Base-by-base conservation (phyloP, 805 yeast genomes). In the Wickerhamiella sergipiensis region DNA sequence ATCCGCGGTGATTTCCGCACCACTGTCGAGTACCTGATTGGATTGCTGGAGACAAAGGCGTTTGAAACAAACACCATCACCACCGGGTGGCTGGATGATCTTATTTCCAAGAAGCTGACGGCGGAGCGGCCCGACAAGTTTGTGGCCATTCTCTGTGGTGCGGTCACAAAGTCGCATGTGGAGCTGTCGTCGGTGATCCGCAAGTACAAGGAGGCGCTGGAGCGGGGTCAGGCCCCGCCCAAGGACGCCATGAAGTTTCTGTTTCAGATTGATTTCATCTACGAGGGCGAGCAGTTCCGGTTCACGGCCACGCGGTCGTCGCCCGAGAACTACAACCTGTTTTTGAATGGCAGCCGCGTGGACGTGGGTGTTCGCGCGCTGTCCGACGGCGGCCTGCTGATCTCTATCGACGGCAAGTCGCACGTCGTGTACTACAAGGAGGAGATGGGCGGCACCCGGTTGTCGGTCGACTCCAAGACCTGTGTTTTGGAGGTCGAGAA, bases 1-100 rank as follows among this genome's bases (percentile, higher is more conserved):
- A 92, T 92, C 61, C 81, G 98, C 69, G 98, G 99, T 77, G 98
- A 92, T 64, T 92, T 92, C 76, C 80, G 95, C 70, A 92, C 99
- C 29, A 92, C 98, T 15, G 96, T 90, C 57, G 99, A 92, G 71
- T 92, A 92, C 65, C 77, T 92, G 64, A 92, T 94, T 70, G 90
- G 90, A 67, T 76, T 92, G 59, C 76, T 92, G 62, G 97, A 92
- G 71, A 89, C 98, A 22, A 92, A 95, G 50, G 98, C 85, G 65
- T 92, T 92, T 61, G 97, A 88, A 71, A 88, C 83, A 52, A 94
- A 92, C 69, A 90, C 92, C 47, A 90, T 92, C 63, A 92, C 98
- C 53, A 92, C 99, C 52, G 97, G 97, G 51, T 92, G 99, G 99
- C 79, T 92, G 64, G 98, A 92, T 69, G 97, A 90, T 69, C 78